Conservation (phyloP, 2,329 filamentous ascomycete genomes). For the Hymenoscyphus albidus region DNA sequence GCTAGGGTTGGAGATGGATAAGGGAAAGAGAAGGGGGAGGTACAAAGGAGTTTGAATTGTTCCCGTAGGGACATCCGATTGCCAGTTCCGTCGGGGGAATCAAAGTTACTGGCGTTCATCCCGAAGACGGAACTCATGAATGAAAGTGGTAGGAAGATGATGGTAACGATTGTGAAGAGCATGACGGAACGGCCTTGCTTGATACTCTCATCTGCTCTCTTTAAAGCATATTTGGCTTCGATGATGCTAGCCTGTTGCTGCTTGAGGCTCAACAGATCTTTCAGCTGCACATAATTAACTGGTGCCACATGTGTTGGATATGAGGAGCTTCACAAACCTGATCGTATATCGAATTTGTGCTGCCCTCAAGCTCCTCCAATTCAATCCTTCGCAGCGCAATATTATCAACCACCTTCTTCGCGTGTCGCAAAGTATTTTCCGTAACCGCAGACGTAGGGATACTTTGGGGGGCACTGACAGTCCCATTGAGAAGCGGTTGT, state of each 20-base stretch:
- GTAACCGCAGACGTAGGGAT: neutral
- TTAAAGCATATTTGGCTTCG: slow-evolving; percentile 41
- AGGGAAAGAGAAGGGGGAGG: neutral
- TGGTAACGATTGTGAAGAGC: slow-evolving; percentile 24
- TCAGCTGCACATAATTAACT: slow-evolving; percentile 6
- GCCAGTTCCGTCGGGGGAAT: slow-evolving; percentile 7
- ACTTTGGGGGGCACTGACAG: neutral
- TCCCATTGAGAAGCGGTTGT: too few relatives aligned
- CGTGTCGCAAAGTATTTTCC: slow-evolving; percentile 6
- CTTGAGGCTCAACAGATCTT: slow-evolving; percentile 41
- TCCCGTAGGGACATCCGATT: slow-evolving; percentile 13
- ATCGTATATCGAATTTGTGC: neutral
- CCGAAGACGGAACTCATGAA: slow-evolving; percentile 23
- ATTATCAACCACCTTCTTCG: slow-evolving; percentile 5
- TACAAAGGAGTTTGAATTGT: slow-evolving; percentile 16
- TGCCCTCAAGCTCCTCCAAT: slow-evolving; percentile 7
- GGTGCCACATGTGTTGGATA: neutral
- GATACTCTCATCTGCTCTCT: slow-evolving; percentile 39
- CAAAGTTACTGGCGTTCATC: slow-evolving; percentile 19
- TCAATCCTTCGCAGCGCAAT: neutral
- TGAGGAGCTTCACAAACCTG: neutral
- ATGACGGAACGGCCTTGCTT: slow-evolving; percentile 36
- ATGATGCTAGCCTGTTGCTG: slow-evolving; percentile 45
- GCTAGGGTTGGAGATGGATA: neutral
- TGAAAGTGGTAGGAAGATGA: slow-evolving; percentile 22